Conservation (phyloP, 257 asterid species). For the Solanum gracilifrons region DNA sequence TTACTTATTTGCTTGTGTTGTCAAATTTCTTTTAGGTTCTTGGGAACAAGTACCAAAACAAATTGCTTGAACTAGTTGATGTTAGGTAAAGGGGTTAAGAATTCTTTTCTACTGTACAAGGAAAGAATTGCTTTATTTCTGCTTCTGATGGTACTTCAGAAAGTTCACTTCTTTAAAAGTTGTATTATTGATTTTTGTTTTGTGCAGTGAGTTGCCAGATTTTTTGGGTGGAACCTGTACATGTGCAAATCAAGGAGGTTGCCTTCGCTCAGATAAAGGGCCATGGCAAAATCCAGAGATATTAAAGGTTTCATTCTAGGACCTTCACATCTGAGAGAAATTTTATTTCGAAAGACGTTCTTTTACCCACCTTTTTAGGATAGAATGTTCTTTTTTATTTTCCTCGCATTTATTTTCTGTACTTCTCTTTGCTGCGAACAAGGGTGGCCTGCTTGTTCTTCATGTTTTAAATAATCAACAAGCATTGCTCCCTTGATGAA, state of each 20-base stretch:
- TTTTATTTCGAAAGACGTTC: background rate
- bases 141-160: conserved; percentile 1
- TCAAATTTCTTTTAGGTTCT: conserved; percentile 43
- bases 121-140: background rate
- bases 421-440: background rate
- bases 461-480: background rate
- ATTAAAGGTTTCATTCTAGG: conserved; percentile 36
- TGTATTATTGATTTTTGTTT: background rate
- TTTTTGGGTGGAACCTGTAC: conserved; percentile 69
- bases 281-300: conserved; percentile 77
- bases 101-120: background rate
- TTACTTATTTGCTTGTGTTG: background rate
- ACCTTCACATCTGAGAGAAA: background rate
- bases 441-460: background rate
- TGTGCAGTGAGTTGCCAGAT: conserved; percentile 66
- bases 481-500: background rate
- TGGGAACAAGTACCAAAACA: conserved; percentile 67
- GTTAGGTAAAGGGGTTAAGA: conserved; percentile 40
- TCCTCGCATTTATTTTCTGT: background rate
- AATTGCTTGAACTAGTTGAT: conserved; percentile 64
- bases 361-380: background rate
- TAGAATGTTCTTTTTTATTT: background rate
- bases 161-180: background rate
- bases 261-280: conserved; percentile 77
- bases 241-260: conserved; percentile 73